A percentile compares a stretch with the other conserved stretches of the same genome.
phyloP scores from a whole-genome alignment of 1,139 yeast genomes.

The Taiozyma sp. region DNA sequence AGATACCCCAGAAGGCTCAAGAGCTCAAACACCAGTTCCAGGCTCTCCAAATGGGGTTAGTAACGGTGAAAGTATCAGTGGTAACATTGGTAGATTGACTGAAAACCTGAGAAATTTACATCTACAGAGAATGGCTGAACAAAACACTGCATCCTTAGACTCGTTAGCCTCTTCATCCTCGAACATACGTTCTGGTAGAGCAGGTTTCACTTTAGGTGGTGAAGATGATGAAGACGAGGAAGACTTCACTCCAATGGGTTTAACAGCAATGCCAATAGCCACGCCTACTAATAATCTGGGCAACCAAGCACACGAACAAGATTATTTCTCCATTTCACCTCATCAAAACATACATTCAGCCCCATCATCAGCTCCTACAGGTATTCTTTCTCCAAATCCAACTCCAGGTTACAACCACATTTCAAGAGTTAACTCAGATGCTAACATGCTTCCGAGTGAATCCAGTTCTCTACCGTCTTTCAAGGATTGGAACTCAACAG shows the following conservation, averaged over 20 bases:
- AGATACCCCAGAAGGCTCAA: constrained; percentile 26
- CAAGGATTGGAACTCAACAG: constrained; percentile 37
- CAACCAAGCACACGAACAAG: constrained; percentile 9
- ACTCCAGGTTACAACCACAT: constrained; percentile 53
- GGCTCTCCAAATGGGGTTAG: constrained; percentile 15
- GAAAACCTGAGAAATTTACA: constrained; percentile 51
- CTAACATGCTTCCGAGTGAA: constrained; percentile 1
- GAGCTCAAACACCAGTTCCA: constrained; percentile 24
- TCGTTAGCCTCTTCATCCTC: constrained; percentile 4
- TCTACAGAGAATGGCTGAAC: constrained; percentile 34
- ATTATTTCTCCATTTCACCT: constrained; percentile 19
- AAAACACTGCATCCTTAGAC: constrained; percentile 18
- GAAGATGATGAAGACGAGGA: constrained; percentile 22
- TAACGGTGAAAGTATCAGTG: constrained; percentile 16
- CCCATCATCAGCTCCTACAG: constrained; percentile 11
- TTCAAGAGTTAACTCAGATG: constrained; percentile 50
- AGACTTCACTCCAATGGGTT: constrained; percentile 13
- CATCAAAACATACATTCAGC: constrained; percentile 12
- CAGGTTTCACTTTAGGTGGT: constrained; percentile 10
- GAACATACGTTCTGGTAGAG: not conserved
- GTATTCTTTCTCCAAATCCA: constrained; percentile 30
- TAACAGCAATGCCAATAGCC: constrained; percentile 10
- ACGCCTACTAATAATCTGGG: constrained; percentile 21
- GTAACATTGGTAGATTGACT: constrained; percentile 31
- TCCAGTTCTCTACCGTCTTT: not conserved